These are phyloP conservation scores for Amphichorda felina DNA, from an alignment of 2,329 filamentous ascomycete genomes.

Conservation along the genomic window DNA sequence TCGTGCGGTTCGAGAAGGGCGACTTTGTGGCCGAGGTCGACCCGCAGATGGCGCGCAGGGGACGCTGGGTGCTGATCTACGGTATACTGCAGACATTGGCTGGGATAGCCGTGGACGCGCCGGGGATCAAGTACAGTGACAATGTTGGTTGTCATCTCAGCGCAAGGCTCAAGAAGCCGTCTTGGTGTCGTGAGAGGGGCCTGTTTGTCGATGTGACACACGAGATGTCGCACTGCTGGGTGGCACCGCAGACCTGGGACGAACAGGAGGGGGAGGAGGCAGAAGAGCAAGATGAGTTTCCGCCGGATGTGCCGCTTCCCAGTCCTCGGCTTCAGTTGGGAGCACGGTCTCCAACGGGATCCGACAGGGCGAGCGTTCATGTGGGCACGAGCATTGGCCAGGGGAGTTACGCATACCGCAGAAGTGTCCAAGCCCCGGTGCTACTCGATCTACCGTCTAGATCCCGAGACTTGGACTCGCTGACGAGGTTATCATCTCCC, in stretches of 20 bases:
- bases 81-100: constrained; percentile 48
- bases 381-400: neutral
- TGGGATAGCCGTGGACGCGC: constrained; percentile 45
- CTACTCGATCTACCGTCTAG: no score
- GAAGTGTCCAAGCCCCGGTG: neutral
- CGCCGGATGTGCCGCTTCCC: neutral
- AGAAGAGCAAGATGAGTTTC: constrained; percentile 5
- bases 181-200: constrained; percentile 32
- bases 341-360: neutral
- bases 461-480: no score
- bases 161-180: constrained; percentile 38
- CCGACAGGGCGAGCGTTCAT: neutral
- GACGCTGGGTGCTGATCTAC: constrained; percentile 51
- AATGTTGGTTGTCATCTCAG: constrained; percentile 45
- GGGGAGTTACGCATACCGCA: neutral
- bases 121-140: constrained; percentile 36
- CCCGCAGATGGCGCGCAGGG: constrained; percentile 41
- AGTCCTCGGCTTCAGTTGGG: neutral
- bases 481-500: neutral
- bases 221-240: constrained; percentile 34
- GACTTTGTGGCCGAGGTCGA: constrained; percentile 38
- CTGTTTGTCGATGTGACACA: constrained; percentile 27
- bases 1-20: constrained; percentile 42
- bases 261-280: constrained; percentile 5
- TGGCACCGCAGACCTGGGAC: constrained; percentile 26